Conservation (phyloP, 805 yeast species). For the Saturnispora ahearnii region DNA sequence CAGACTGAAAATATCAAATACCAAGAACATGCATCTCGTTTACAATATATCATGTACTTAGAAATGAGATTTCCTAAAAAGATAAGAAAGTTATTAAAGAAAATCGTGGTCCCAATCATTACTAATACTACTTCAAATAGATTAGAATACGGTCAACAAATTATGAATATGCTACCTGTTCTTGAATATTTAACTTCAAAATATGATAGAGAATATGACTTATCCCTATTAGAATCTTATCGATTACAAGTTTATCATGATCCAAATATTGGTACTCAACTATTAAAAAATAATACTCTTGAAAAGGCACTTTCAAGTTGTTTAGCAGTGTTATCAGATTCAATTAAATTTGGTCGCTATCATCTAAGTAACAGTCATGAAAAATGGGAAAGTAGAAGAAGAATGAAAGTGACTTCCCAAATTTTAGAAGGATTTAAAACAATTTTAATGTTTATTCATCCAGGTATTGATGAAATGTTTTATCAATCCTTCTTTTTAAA, state of each 20-base stretch:
- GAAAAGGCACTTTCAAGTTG: slow-evolving; percentile 34
- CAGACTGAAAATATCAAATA: slow-evolving; percentile 2
- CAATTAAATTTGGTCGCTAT: slow-evolving; percentile 10
- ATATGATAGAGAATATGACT: slow-evolving; percentile 42
- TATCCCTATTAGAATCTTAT: slow-evolving; percentile 25
- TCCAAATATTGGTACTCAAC: slow-evolving; percentile 28
- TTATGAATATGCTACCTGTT: slow-evolving; percentile 46
- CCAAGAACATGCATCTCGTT: slow-evolving; percentile 30
- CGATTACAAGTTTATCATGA: slow-evolving; percentile 27
- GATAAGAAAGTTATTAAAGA: slow-evolving; percentile 39
- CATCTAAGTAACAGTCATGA: slow-evolving; percentile 1
- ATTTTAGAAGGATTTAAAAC: slow-evolving; percentile 17
- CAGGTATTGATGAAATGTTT: slow-evolving; percentile 19
- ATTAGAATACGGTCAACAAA: slow-evolving; percentile 40
- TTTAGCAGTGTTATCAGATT: slow-evolving; percentile 5
- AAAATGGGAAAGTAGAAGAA: slow-evolving; percentile 13
- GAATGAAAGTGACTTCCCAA: slow-evolving; percentile 3
- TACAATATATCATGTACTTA: slow-evolving; percentile 50
- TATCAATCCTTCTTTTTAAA: slow-evolving; percentile 26
- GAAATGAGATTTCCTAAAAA: slow-evolving; percentile 51
- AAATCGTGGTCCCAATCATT: slow-evolving; percentile 45
- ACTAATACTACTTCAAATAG: slow-evolving; percentile 43
- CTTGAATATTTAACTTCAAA: slow-evolving; percentile 37
- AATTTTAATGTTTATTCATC: slow-evolving; percentile 20
- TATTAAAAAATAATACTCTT: slow-evolving; percentile 34